Evolutionary conservation across 352 stramenopile genomes (phyloP), one percentile per base, ranked within the genome.

Genomic region (Pythium aquatile): DNA sequence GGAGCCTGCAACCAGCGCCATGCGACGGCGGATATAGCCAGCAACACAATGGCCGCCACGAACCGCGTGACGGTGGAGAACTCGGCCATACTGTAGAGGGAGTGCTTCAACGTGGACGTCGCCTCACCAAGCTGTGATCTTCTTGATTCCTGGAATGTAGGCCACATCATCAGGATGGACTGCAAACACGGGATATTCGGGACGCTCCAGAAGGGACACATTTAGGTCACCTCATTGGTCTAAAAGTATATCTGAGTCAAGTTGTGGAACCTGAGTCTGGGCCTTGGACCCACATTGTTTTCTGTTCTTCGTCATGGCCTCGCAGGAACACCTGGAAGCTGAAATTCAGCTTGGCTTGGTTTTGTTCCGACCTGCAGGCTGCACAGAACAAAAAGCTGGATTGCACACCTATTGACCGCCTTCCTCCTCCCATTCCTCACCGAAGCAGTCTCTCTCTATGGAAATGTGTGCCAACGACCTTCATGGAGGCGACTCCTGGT

Each of bases 11-110:
- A 20, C 52, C 52, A 68, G 20, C 60, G 52, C 68, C 67, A 75
- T 2, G 58, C 46, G 13, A 55, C 55, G 17, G 65, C 9, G 0
- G 63, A 70, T 8, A 65, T 20, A 7, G 66, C 28, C 5, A 61
- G 42, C 29, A 73, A 35, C 17, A 73, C 47, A 20, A 70, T 53
- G 6, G 63, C 55, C 17, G 55, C 63, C 2, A 56, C 13, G 7
- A 66, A 30, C 2, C 70, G 67, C 56, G 60, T 65, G 24, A 29
- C 26, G 13, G 55, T 40, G n/a, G 63, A 66, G 49, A 71, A 66
- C 42, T 72, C 61, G n/a, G 47, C 55, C 48, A 71, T 65, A 24
- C 46, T 2, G 17, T n/a, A 24, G 5, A 40, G 3, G 16, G 46
- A 3, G 26, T 42, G 46, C 64, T 71, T 58, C 65, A 58, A 58